Percentiles rank a stretch among this genome's conserved stretches.
Evolutionary conservation across 352 stramenopile species (phyloP).

Genomic region (Globisporangium cystogenes): DNA sequence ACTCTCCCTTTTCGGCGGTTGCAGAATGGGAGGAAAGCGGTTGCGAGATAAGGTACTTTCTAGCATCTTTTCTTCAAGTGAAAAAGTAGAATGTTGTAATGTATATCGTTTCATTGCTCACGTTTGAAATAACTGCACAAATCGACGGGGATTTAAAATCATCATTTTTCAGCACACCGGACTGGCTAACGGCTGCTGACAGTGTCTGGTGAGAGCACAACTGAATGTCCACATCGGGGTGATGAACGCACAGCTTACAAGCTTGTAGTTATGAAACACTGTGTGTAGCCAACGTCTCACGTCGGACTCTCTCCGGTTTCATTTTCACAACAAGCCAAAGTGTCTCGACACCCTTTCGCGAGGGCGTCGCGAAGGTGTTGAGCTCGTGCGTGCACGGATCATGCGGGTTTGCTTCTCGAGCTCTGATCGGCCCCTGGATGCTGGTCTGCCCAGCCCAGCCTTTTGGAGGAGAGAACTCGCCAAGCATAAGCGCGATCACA

Average conservation of each 20-base stretch:
- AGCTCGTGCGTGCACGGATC: no score
- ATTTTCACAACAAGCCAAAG: neutral
- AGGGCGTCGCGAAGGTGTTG: neutral
- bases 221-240: neutral
- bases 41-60: no score
- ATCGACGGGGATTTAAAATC: neutral
- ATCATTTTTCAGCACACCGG: neutral
- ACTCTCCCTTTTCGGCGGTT: no score
- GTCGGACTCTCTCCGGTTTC: constrained; percentile 1
- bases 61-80: no score
- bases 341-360: neutral
- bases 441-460: neutral
- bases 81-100: neutral
- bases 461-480: neutral
- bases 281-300: neutral
- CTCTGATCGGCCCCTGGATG: neutral
- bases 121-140: neutral
- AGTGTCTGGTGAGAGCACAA: neutral
- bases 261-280: neutral
- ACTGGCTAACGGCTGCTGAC: neutral
- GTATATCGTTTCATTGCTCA: neutral
- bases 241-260: neutral
- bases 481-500: neutral
- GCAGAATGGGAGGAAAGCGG: no score
- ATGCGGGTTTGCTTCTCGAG: no score